Evolutionary conservation across 2,329 filamentous ascomycete genomes (phyloP).

Genomic region (Eutypa lata): DNA sequence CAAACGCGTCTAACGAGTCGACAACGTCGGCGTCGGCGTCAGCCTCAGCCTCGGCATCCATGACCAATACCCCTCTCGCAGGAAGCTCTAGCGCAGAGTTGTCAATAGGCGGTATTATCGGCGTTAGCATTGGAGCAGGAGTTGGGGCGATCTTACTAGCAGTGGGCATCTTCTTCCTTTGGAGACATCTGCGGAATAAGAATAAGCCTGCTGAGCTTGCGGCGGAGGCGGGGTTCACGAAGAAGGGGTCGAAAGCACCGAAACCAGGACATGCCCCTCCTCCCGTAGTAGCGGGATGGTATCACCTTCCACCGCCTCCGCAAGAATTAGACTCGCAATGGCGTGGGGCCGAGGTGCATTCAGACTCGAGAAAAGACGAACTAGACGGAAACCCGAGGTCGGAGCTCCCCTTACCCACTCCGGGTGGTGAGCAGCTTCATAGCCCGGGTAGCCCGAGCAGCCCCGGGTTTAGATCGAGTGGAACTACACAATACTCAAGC

Average conservation of each 20-base stretch:
- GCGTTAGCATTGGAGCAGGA: slow-evolving; percentile 15
- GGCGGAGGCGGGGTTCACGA: not conserved
- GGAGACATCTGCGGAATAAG: slow-evolving; percentile 3
- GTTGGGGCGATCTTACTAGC: slow-evolving; percentile 7
- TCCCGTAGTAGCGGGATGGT: no score
- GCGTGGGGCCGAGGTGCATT: not conserved
- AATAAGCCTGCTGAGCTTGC: not conserved
- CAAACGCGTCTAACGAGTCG: slow-evolving; percentile 1
- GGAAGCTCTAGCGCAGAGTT: not conserved
- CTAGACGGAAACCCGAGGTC: not conserved
- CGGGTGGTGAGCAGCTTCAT: not conserved
- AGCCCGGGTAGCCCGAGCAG: slow-evolving; percentile 4
- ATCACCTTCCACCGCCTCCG: no score
- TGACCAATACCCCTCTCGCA: not conserved
- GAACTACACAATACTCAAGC: no score
- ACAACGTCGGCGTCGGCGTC: slow-evolving; percentile 2
- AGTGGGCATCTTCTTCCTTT: slow-evolving; percentile 9
- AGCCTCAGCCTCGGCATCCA: slow-evolving; percentile 4
- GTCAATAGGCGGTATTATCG: slow-evolving; percentile 12
- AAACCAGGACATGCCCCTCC: no score
- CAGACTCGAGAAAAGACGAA: not conserved
- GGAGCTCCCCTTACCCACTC: not conserved
- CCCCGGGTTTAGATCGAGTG: no score
- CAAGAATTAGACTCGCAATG: not conserved
- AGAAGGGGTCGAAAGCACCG: no score